Base-by-base conservation (phyloP, 345 rosid species). In the Gossypium raimondii region DNA sequence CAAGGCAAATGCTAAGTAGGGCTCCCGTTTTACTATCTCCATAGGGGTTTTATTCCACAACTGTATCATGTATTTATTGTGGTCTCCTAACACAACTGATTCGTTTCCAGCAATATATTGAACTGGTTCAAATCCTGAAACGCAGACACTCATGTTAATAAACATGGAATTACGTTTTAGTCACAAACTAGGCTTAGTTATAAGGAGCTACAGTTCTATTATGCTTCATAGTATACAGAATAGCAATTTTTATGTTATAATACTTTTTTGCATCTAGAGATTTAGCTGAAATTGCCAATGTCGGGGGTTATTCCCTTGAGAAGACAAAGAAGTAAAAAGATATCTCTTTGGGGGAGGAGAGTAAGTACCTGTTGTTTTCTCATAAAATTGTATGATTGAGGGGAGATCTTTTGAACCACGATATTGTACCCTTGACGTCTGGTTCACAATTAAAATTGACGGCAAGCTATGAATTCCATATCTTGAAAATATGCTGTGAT, bases 391-490 rank as follows among this genome's bases (percentile, higher is more conserved):
- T 16, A 86, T 80, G 14, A 94, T 86, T 11, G 89, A 85, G 22
- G 69, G 73, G 38, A 94, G 86, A 80, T 87, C 81, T 81, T 89
- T 92, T 17, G 82, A 86, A 70, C 96, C 98, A 55, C 12, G 82
- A 79, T 89, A 91, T 22, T 61, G 88, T 50, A 76, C 81, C 73
- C 65, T 89, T 47, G 85, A 82, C 63, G 90, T 90, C 80, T 86
- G 89, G 78, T 90, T 90, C 69, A 90, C 81, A 78, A 93, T 74
- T 34, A 94, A 62, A 74, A 94, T 79, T 67, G 94, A 82, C 18
- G 98, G 98, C 79, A 94, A 77, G 81, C 97, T 89, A 80, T 84
- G 98, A 75, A 94, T 87, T 77, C 97, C 98, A 77, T 87, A 89
- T 80, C 86, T 87, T 12, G 96, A 95, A 81, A 87, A 93, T 55